Base-by-base conservation (phyloP, 2,329 filamentous ascomycete species). In the Uncinocarpus reesii region DNA sequence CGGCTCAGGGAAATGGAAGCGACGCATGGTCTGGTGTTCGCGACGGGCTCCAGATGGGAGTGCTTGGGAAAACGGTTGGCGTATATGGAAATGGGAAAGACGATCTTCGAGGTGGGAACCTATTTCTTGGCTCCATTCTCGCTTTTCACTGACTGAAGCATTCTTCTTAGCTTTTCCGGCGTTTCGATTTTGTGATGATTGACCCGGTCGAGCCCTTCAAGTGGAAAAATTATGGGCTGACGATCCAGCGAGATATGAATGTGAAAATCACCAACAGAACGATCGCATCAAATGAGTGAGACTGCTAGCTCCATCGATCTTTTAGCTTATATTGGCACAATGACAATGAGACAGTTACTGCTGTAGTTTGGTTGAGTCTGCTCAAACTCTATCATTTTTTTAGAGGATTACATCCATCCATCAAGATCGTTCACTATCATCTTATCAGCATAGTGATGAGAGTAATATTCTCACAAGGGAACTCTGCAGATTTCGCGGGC, bases 61-160 rank as follows among this genome's bases (percentile, higher is more conserved):
- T 49, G 47, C 26, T 18, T 49, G 13, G 47, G 47, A n/a, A 24
- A 48, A 13, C 31, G 41, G 16, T 16, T 48, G 13, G 46, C 46
- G 15, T 34, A 42, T 13, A 42, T 36, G n/a, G 46, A 48, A 34
- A 48, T 48, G 31, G 36, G 28, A 18, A 48, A 48, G 15, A 18
- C 38, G 5, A 35, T 48, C 18, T 48, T 48, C 26, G 46, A 48
- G 28, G 46, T 48, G 32, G 28, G 46, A 6, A 5, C 24, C 21
- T 32, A 4, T n/a, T 4, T 32, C 15, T 7, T 4, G 11, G n/a
- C n/a, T n/a, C n/a, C n/a, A n/a, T n/a, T n/a, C n/a, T n/a, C n/a
- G n/a, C n/a, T n/a, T n/a, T n/a, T n/a, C n/a, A n/a, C 36, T 40
- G 20, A 40, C 15, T 24, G 26, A 15, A 15, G 15, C 21, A 34